A percentile compares a stretch with the other conserved stretches of the same genome.
phyloP scores from a whole-genome alignment of 768 basidiomycete genomes.

The Suillus brevipes region DNA sequence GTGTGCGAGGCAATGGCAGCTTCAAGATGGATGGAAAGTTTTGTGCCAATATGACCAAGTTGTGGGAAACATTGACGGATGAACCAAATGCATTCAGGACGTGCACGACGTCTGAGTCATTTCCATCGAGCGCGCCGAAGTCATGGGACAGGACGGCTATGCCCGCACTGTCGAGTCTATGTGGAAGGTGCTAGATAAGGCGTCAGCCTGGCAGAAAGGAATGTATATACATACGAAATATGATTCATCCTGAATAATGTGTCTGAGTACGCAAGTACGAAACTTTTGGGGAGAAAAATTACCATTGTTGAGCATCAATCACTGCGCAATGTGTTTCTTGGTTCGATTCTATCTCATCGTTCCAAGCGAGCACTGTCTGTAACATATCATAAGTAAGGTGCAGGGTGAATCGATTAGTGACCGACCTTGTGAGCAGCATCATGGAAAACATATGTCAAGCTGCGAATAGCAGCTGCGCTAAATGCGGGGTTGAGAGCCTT shows the following conservation, averaged over 20 bases:
- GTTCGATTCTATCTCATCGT: neutral
- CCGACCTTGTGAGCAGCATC: conserved; percentile 52
- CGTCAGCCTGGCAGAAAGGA: neutral
- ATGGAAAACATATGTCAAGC: conserved; percentile 47
- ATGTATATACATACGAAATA: neutral
- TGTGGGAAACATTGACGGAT: conserved; percentile 15
- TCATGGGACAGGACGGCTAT: conserved; percentile 47
- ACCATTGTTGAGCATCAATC: neutral
- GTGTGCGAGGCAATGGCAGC: conserved; percentile 33
- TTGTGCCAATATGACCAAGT: conserved; percentile 21
- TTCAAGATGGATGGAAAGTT: conserved; percentile 32
- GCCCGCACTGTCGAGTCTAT: conserved; percentile 45
- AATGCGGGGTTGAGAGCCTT: conserved; percentile 54
- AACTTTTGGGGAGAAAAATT: neutral
- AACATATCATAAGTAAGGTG: neutral
- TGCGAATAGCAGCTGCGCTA: conserved; percentile 50
- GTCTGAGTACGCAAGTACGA: neutral
- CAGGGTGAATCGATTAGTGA: neutral
- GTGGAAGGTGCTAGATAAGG: neutral
- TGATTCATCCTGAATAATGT: neutral
- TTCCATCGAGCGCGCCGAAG: conserved; percentile 43
- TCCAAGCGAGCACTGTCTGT: neutral
- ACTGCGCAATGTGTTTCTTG: neutral
- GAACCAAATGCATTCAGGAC: conserved; percentile 26
- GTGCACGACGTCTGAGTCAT: conserved; percentile 25